A percentile compares a stretch with the other conserved stretches of the same genome.
These are phyloP conservation scores for Pseudocercospora ulei DNA, from an alignment of 2,329 filamentous ascomycete species.

Conservation along the genomic window DNA sequence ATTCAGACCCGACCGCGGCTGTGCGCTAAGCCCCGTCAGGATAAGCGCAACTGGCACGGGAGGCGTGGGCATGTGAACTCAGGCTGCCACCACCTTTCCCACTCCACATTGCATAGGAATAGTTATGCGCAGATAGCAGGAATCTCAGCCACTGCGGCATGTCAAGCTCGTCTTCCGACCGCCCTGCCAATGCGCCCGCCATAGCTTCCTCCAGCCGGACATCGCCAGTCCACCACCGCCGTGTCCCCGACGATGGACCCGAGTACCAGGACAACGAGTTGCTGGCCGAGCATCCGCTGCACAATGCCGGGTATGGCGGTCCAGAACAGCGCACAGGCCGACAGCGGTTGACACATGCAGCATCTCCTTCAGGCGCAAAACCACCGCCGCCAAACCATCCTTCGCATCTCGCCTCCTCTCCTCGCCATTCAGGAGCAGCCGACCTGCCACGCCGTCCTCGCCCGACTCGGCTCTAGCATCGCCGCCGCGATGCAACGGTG, in stretches of 20 bases:
- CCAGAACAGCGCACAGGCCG: constrained; percentile 39
- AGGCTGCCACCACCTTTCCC: too few relatives aligned
- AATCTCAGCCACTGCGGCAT: constrained; percentile 28
- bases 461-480: constrained; percentile 27
- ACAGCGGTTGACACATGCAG: constrained; percentile 24
- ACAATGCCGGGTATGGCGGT: constrained; percentile 37
- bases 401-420: constrained; percentile 42
- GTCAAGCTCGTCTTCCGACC: constrained; percentile 33
- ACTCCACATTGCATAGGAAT: background rate
- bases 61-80: too few relatives aligned
- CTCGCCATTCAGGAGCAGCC: constrained; percentile 33
- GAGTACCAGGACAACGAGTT: constrained; percentile 43
- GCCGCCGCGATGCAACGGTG: constrained; percentile 26
- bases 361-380: constrained; percentile 63
- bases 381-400: constrained; percentile 39
- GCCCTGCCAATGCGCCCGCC: constrained; percentile 32
- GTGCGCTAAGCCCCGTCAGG: too few relatives aligned
- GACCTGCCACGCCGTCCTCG: constrained; percentile 28
- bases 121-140: constrained; percentile 6
- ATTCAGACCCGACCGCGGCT: too few relatives aligned
- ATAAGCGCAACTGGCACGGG: too few relatives aligned
- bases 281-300: constrained; percentile 31
- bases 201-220: constrained; percentile 41
- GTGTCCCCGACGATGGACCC: constrained; percentile 29
- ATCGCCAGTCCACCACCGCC: constrained; percentile 32